Conservation (phyloP, 768 basidiomycete species). For the Gloeophyllum trabeum region DNA sequence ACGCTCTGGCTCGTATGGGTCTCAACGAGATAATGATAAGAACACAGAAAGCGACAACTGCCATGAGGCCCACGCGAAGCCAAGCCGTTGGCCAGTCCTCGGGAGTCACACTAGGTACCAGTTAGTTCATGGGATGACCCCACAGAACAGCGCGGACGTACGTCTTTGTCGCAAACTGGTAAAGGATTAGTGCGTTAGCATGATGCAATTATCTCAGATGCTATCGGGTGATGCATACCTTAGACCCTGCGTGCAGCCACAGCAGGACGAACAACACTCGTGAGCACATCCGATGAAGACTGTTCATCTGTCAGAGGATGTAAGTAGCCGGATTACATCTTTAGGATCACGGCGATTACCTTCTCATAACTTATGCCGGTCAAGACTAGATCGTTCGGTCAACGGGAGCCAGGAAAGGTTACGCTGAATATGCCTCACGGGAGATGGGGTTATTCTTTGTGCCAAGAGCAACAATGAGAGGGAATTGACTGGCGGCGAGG, state of each 20-base stretch:
- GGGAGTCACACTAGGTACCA: background rate
- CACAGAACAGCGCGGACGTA: background rate
- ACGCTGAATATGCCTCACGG: constrained; percentile 12
- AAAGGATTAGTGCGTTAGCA: background rate
- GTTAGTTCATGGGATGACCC: background rate
- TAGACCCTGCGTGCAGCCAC: constrained; percentile 1
- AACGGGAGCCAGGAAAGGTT: background rate
- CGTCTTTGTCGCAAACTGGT: background rate
- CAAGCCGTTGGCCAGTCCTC: background rate
- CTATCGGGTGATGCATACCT: constrained; percentile 4
- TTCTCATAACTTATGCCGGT: constrained; percentile 13
- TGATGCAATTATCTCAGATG: constrained; percentile 3
- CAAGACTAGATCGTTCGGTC: constrained; percentile 3
- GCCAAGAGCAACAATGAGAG: constrained; percentile 32
- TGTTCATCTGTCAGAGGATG: constrained; percentile 7
- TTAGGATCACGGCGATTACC: constrained; percentile 1
- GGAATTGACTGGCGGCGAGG: constrained; percentile 25
- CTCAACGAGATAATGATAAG: constrained; percentile 3
- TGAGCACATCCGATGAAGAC: constrained; percentile 9
- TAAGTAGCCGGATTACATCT: background rate
- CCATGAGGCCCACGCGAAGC: background rate
- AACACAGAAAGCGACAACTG: background rate
- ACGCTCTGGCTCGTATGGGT: constrained; percentile 6
- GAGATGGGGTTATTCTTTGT: constrained; percentile 39
- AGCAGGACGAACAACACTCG: constrained; percentile 6